Conservation (phyloP, 106 monocot genomes). For the Dioscorea alata region DNA sequence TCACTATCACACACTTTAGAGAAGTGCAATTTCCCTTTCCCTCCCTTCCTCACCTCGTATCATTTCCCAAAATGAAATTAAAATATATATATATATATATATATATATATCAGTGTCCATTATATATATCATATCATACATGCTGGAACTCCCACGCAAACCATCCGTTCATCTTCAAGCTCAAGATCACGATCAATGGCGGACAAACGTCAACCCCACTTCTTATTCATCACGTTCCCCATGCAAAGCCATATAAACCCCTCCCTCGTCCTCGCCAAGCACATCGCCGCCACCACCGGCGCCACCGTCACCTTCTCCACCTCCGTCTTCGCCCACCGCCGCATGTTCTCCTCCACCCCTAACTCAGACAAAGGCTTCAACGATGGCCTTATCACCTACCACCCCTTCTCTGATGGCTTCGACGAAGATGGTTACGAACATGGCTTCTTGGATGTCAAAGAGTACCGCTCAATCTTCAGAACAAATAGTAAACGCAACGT, state of each 20-base stretch:
- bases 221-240: constrained; percentile 32
- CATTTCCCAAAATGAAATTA: no score
- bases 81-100: no score
- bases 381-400: constrained; percentile 28
- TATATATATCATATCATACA: no score
- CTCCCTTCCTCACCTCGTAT: no score
- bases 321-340: constrained; percentile 10
- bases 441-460: not conserved
- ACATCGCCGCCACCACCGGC: constrained; percentile 17
- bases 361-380: constrained; percentile 7
- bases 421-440: constrained; percentile 26
- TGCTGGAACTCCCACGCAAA: not conserved
- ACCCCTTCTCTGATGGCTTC: constrained; percentile 52
- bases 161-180: not conserved
- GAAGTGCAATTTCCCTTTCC: no score
- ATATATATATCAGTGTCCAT: no score
- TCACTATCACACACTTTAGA: no score
- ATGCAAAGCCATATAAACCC: constrained; percentile 53
- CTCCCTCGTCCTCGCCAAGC: constrained; percentile 25
- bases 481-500: constrained; percentile 13
- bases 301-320: constrained; percentile 32
- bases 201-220: constrained; percentile 15
- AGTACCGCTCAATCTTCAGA: constrained; percentile 4
- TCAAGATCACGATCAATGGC: not conserved
- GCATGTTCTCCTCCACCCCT: constrained; percentile 12